Evolutionary conservation across 1,284 basidiomycete genomes (phyloP).

Genomic region (Lentinus polychrous): DNA sequence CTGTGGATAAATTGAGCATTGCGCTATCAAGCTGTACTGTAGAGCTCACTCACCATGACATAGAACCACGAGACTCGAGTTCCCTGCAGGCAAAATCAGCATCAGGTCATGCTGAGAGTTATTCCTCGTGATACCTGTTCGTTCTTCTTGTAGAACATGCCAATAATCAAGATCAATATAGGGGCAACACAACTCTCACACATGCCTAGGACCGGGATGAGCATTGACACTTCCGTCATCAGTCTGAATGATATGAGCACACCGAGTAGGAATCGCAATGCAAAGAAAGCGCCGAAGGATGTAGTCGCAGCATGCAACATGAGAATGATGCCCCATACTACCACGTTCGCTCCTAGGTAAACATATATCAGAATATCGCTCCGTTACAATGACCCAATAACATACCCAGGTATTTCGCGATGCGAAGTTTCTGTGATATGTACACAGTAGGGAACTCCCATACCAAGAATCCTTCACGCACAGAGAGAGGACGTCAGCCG

Average conservation of each 20-base stretch:
- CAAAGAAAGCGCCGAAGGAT: constrained; percentile 57
- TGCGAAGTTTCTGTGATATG: constrained; percentile 51
- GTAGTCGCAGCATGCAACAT: constrained; percentile 54
- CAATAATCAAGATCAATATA: constrained; percentile 54
- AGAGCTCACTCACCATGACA: constrained; percentile 41
- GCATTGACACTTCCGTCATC: not conserved
- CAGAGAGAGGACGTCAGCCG: constrained; percentile 1
- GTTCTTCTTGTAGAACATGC: constrained; percentile 66
- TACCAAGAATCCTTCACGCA: constrained; percentile 41
- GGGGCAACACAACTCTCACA: constrained; percentile 60
- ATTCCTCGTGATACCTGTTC: constrained; percentile 41
- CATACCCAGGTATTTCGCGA: constrained; percentile 58
- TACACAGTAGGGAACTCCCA: constrained; percentile 67
- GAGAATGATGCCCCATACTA: constrained; percentile 54
- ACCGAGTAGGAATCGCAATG: constrained; percentile 55
- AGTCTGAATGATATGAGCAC: constrained; percentile 5
- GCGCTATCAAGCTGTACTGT: not conserved
- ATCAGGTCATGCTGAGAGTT: not conserved
- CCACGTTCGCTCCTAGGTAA: constrained; percentile 45
- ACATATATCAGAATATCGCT: not conserved
- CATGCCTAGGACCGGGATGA: constrained; percentile 39
- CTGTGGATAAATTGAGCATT: constrained; percentile 6
- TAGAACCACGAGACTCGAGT: constrained; percentile 62
- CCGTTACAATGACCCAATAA: not conserved
- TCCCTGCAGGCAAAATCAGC: constrained; percentile 28